A percentile compares a stretch with the other conserved stretches of the same genome.
Evolutionary conservation across 139 green algal species (phyloP).

Genomic region (Asterochloris erici): DNA sequence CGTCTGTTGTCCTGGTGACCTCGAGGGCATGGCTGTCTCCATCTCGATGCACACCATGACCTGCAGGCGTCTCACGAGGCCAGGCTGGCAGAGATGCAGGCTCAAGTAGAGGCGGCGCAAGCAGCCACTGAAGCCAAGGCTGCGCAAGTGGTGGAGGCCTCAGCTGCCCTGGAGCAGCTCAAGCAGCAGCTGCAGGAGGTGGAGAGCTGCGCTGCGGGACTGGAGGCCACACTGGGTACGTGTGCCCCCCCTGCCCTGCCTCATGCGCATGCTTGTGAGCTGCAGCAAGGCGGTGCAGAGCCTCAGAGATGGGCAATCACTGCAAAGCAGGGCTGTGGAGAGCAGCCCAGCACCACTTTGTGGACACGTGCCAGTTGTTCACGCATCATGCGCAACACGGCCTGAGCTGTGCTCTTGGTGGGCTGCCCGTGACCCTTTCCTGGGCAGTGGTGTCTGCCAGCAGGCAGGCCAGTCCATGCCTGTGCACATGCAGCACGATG

Average conservation of each 20-base stretch:
- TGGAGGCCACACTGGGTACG: slow-evolving; percentile 45
- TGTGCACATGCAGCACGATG: too few relatives aligned
- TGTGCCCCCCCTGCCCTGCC: not conserved
- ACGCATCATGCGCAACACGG: too few relatives aligned
- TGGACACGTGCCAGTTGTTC: too few relatives aligned
- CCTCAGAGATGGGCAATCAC: too few relatives aligned
- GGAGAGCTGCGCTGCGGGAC: slow-evolving; percentile 18
- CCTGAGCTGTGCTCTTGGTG: too few relatives aligned
- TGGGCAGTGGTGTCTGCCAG: too few relatives aligned
- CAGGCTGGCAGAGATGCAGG: slow-evolving; percentile 20
- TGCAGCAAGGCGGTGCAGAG: not conserved
- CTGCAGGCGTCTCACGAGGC: slow-evolving; percentile 27
- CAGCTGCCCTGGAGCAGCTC: slow-evolving; percentile 15
- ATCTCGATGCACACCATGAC: not conserved
- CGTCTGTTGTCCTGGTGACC: too few relatives aligned
- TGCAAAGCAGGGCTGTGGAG: too few relatives aligned
- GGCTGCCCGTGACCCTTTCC: too few relatives aligned
- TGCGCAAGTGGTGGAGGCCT: not conserved
- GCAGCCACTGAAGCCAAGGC: not conserved
- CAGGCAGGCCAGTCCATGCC: too few relatives aligned
- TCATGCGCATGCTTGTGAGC: not conserved
- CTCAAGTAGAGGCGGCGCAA: not conserved
- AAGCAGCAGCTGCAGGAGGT: slow-evolving; percentile 5
- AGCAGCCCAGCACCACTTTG: too few relatives aligned
- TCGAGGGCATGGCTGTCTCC: not conserved